phyloP scores from a whole-genome alignment of 768 basidiomycete genomes.

The Strobilomyces echinocephalus region DNA sequence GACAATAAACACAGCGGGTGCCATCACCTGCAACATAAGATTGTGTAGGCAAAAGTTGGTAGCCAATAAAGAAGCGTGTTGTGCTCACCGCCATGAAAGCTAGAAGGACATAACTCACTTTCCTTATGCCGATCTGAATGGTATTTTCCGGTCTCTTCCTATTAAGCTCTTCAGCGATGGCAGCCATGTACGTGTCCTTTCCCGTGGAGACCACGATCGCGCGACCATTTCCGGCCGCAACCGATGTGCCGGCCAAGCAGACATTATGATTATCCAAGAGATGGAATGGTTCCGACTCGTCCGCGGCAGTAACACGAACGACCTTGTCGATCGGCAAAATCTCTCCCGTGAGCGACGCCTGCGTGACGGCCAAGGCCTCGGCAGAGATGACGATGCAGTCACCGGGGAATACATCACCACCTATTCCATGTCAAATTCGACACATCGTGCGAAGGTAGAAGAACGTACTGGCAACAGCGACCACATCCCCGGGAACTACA shows the following conservation, averaged over 20 bases:
- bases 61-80: neutral
- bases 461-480: conserved; percentile 27
- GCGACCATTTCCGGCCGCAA: conserved; percentile 30
- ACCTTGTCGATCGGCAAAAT: conserved; percentile 32
- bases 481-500: conserved; percentile 31
- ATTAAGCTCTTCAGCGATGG: conserved; percentile 32
- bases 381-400: conserved; percentile 33
- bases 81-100: conserved; percentile 27
- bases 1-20: conserved; percentile 26
- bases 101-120: conserved; percentile 31
- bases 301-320: conserved; percentile 11
- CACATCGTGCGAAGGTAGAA: neutral
- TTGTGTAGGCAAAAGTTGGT: neutral
- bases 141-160: conserved; percentile 31
- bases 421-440: conserved; percentile 8
- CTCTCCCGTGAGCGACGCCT: conserved; percentile 36
- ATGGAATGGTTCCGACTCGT: conserved; percentile 20
- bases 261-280: conserved; percentile 31
- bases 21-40: conserved; percentile 22
- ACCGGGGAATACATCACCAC: conserved; percentile 35
- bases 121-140: conserved; percentile 30
- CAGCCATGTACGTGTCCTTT: conserved; percentile 32
- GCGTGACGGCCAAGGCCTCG: conserved; percentile 31
- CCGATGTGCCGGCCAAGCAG: conserved; percentile 33
- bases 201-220: conserved; percentile 31